Percentiles rank a stretch among this genome's conserved stretches.
These are phyloP conservation scores for Cenchrus americanus DNA, from an alignment of 176 grass and related monocot genomes.

Conservation along the genomic window DNA sequence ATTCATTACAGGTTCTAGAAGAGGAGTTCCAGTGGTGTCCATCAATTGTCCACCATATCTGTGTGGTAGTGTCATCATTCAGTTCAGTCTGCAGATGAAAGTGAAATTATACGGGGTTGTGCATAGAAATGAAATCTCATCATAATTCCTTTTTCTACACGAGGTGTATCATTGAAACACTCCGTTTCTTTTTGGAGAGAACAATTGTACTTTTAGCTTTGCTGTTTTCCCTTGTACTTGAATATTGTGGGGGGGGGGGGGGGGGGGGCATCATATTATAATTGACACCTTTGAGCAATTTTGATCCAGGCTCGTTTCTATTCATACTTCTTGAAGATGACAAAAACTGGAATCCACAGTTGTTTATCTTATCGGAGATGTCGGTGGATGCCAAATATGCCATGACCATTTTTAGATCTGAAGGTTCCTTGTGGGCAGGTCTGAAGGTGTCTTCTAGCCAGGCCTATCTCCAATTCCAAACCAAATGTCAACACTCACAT, in stretches of 20 bases:
- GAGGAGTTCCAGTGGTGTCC: neutral
- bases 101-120: conserved; percentile 4
- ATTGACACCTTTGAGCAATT: neutral
- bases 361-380: neutral
- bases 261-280: neutral
- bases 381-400: neutral
- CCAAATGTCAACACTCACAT: neutral
- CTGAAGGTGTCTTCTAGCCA: conserved; percentile 13
- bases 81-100: neutral
- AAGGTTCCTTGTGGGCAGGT: neutral
- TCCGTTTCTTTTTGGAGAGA: neutral
- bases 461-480: conserved; percentile 19
- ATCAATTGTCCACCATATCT: conserved; percentile 16
- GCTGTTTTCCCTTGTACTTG: neutral
- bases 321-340: neutral
- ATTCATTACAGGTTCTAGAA: conserved; percentile 34
- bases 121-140: conserved; percentile 18
- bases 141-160: neutral
- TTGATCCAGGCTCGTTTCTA: neutral
- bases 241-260: neutral
- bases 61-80: conserved; percentile 7
- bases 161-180: neutral
- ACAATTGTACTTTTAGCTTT: conserved; percentile 9
- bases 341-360: neutral
- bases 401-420: neutral